Evolutionary conservation across 106 monocot species (phyloP).

Genomic region (Xerophyta viscosa): DNA sequence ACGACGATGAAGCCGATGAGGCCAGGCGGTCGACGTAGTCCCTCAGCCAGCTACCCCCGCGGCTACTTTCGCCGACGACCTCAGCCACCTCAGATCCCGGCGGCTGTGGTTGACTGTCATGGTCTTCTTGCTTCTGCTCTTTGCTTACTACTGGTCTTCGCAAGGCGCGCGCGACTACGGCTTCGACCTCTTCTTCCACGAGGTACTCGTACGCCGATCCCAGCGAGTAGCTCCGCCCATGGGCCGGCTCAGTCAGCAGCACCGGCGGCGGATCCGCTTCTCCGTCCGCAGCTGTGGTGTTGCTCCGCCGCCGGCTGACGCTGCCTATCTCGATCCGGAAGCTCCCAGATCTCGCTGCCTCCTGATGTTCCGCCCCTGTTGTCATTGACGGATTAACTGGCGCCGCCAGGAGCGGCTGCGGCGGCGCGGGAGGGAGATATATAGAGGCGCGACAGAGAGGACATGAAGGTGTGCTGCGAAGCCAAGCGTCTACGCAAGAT

Average conservation of each 20-base stretch:
- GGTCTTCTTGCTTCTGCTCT: neutral
- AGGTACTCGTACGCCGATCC: neutral
- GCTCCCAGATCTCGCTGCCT: neutral
- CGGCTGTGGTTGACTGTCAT: neutral
- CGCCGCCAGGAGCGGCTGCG: too few species aligned
- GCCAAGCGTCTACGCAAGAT: slow-evolving; percentile 25
- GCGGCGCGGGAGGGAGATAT: slow-evolving; percentile 9
- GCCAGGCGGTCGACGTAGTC: slow-evolving; percentile 22
- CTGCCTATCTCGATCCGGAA: neutral
- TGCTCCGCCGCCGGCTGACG: neutral
- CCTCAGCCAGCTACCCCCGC: slow-evolving; percentile 5
- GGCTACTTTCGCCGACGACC: neutral
- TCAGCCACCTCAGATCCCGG: neutral
- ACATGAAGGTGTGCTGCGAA: slow-evolving; percentile 19
- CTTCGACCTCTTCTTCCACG: slow-evolving; percentile 3
- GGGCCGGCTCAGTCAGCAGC: too few species aligned
- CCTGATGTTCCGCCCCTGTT: neutral
- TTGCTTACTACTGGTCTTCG: neutral
- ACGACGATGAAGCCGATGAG: slow-evolving; percentile 53
- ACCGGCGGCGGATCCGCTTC: too few species aligned
- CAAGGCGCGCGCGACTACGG: neutral
- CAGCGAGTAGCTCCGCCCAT: neutral
- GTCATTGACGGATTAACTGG: too few species aligned
- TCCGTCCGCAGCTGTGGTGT: neutral
- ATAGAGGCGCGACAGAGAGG: slow-evolving; percentile 19